phyloP scores from a whole-genome alignment of 208 protist genomes.

The Lotmaria passim region DNA sequence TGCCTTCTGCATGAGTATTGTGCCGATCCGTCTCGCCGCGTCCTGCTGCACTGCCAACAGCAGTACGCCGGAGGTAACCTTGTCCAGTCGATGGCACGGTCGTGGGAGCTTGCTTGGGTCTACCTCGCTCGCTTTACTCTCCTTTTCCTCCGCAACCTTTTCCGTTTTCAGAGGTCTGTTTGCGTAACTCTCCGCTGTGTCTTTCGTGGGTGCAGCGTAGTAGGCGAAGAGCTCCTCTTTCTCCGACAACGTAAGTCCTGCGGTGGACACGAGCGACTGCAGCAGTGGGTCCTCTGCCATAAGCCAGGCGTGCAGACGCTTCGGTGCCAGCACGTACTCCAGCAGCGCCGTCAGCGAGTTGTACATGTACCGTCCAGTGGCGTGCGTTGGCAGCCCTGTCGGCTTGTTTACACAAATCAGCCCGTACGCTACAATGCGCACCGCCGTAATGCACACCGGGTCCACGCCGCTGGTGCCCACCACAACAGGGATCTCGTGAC shows the following conservation, averaged over 20 bases:
- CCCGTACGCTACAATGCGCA: constrained; percentile 66
- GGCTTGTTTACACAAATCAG: constrained; percentile 77
- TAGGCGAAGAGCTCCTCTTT: constrained; percentile 65
- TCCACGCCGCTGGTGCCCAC: constrained; percentile 68
- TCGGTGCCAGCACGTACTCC: constrained; percentile 85
- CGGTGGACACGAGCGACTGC: constrained; percentile 74
- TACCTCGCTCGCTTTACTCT: constrained; percentile 33
- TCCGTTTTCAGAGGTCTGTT: neutral
- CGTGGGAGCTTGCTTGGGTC: constrained; percentile 55
- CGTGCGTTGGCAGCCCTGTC: constrained; percentile 84
- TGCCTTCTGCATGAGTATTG: constrained; percentile 68
- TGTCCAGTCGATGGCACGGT: constrained; percentile 88
- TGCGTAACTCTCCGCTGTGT: neutral
- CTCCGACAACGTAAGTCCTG: constrained; percentile 43
- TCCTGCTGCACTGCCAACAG: constrained; percentile 60
- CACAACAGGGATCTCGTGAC: constrained; percentile 93
- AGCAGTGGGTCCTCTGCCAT: constrained; percentile 56
- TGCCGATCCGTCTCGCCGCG: constrained; percentile 58
- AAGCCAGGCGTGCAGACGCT: constrained; percentile 75
- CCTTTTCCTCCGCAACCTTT: neutral
- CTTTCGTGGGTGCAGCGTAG: constrained; percentile 31
- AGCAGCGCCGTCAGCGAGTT: constrained; percentile 92
- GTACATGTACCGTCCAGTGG: constrained; percentile 91
- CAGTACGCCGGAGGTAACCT: constrained; percentile 88
- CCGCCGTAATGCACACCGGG: constrained; percentile 51